Conservation (phyloP, 306 rosid genomes). For the Potentilla sterilis region DNA sequence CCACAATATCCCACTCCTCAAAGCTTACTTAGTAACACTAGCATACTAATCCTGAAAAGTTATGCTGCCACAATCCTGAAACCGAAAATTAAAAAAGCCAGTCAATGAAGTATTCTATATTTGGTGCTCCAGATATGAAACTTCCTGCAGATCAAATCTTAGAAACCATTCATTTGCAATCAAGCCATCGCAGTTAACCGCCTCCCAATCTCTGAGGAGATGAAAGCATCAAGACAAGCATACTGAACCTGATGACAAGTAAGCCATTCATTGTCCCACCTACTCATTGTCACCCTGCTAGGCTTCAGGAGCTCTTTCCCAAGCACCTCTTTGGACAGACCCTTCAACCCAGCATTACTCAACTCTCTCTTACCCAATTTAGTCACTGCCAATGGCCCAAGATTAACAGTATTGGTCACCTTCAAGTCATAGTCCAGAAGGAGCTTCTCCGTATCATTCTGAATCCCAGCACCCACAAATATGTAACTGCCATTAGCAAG, state of each 20-base stretch:
- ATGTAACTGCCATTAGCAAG: conserved; percentile 6
- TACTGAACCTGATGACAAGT: conserved; percentile 39
- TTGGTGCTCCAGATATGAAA: background rate
- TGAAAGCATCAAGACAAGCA: conserved; percentile 51
- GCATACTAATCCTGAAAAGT: background rate
- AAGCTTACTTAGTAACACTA: background rate
- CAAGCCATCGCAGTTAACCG: conserved; percentile 8
- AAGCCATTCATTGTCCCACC: conserved; percentile 53
- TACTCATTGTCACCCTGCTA: conserved; percentile 38
- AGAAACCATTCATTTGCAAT: conserved; percentile 6
- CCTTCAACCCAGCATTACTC: conserved; percentile 40
- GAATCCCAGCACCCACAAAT: conserved; percentile 51
- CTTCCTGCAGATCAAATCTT: background rate
- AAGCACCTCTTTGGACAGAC: conserved; percentile 29
- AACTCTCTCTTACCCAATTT: conserved; percentile 9
- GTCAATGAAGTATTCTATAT: background rate
- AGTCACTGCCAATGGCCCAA: conserved; percentile 24
- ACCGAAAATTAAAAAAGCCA: background rate
- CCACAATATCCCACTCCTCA: background rate
- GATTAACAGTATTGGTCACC: conserved; percentile 32
- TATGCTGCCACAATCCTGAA: background rate
- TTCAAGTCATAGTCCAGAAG: conserved; percentile 28
- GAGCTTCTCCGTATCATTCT: conserved; percentile 34
- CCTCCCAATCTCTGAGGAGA: conserved; percentile 44
- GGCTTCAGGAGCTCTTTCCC: conserved; percentile 45